Evolutionary conservation across 441 rosid species (phyloP).

Genomic region (Geranium incanum): DNA sequence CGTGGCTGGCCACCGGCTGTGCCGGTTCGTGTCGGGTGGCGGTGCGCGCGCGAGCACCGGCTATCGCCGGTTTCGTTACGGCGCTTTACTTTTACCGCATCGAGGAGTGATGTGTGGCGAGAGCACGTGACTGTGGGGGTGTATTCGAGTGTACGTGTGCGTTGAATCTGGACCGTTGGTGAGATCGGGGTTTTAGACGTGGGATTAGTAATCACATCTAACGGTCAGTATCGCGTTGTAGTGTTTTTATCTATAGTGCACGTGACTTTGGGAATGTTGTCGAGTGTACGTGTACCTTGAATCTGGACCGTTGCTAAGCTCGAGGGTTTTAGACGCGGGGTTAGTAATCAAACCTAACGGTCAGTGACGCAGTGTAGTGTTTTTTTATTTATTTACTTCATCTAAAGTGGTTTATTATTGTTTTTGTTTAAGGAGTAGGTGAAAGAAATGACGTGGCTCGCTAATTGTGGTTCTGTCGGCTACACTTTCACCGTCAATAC

Average conservation of each 20-base stretch:
- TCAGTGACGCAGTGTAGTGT: background rate
- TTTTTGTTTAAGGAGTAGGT: background rate
- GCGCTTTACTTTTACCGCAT: constrained; percentile 20
- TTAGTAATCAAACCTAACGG: background rate
- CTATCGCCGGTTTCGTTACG: constrained; percentile 28
- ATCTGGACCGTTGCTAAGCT: constrained; percentile 1
- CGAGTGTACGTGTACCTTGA: background rate
- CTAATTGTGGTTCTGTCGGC: background rate
- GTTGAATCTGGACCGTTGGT: constrained; percentile 9
- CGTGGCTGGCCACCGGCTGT: constrained; percentile 22
- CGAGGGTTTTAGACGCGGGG: background rate
- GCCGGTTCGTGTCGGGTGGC: constrained; percentile 37
- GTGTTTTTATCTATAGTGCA: background rate
- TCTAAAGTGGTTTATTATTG: background rate
- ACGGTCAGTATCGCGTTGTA: background rate
- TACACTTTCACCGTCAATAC: background rate
- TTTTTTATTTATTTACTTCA: background rate
- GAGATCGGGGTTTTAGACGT: background rate
- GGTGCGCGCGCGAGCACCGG: constrained; percentile 10
- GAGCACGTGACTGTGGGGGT: constrained; percentile 41
- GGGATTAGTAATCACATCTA: background rate
- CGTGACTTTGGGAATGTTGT: constrained; percentile 38
- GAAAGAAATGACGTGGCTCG: background rate
- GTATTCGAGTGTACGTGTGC: constrained; percentile 11
- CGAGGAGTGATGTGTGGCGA: constrained; percentile 20